Evolutionary conservation across 768 basidiomycete species (phyloP).

Genomic region (Boletus vermiculosoides): DNA sequence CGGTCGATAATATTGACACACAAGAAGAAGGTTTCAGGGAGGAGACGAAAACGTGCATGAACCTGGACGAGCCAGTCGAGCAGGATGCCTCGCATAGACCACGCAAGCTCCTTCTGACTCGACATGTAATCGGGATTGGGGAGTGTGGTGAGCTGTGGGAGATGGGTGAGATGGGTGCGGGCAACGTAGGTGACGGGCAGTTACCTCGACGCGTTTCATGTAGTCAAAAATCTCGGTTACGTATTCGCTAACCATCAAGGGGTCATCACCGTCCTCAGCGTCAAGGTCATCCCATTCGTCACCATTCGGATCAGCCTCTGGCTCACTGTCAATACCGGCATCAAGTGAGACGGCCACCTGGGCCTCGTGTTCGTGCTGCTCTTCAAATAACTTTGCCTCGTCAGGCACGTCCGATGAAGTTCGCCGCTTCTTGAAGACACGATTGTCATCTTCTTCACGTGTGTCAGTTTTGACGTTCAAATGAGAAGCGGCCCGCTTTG

Average conservation of each 20-base stretch:
- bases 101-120: conserved; percentile 76
- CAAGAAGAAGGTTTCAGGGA: conserved; percentile 90
- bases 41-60: conserved; percentile 79
- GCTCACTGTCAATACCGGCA: conserved; percentile 42
- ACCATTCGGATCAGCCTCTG: conserved; percentile 65
- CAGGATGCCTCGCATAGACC: conserved; percentile 87
- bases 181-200: conserved; percentile 4
- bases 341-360: conserved; percentile 44
- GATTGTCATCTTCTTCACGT: conserved; percentile 56
- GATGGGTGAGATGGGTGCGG: background rate
- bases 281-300: conserved; percentile 89
- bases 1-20: conserved; percentile 83
- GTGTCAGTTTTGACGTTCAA: conserved; percentile 32
- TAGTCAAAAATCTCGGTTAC: conserved; percentile 93
- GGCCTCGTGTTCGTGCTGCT: conserved; percentile 34
- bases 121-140: conserved; percentile 86
- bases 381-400: conserved; percentile 43
- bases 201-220: conserved; percentile 81
- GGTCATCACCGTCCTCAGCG: conserved; percentile 88
- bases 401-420: conserved; percentile 66
- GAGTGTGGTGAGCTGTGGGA: conserved; percentile 63
- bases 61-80: conserved; percentile 95
- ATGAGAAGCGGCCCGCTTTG: conserved; percentile 36
- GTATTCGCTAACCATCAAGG: conserved; percentile 96
- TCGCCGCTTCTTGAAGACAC: conserved; percentile 70